Percentiles rank a stretch among this genome's conserved stretches.
phyloP scores from a whole-genome alignment of 2,329 filamentous ascomycete genomes.

The Fulvia fulva region DNA sequence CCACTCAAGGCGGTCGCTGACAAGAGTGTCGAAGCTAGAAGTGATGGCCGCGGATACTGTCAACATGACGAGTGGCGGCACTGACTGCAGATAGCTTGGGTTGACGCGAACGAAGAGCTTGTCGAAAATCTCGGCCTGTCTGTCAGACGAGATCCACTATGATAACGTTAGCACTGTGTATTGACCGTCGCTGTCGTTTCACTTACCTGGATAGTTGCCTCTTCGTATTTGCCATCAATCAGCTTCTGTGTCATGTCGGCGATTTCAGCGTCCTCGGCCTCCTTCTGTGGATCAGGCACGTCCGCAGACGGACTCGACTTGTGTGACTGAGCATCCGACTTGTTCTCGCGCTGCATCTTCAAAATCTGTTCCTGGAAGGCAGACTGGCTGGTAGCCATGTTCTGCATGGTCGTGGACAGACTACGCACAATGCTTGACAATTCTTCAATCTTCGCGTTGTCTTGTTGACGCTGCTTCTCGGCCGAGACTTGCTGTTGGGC shows the following conservation, averaged over 20 bases:
- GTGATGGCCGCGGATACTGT: slow-evolving; percentile 62
- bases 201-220: slow-evolving; percentile 43
- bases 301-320: slow-evolving; percentile 9
- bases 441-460: slow-evolving; percentile 66
- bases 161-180: slow-evolving; percentile 32
- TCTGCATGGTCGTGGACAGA: slow-evolving; percentile 64
- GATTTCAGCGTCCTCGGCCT: slow-evolving; percentile 54
- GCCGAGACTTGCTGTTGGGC: slow-evolving; percentile 49
- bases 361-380: slow-evolving; percentile 59
- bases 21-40: slow-evolving; percentile 51
- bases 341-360: slow-evolving; percentile 39
- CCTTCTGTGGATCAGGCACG: slow-evolving; percentile 36
- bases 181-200: background rate
- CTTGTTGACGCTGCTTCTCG: slow-evolving; percentile 50
- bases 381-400: slow-evolving; percentile 64
- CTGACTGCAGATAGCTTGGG: slow-evolving; percentile 52
- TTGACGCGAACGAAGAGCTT: slow-evolving; percentile 56
- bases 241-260: slow-evolving; percentile 61
- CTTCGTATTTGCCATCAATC: slow-evolving; percentile 49
- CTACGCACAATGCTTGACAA: slow-evolving; percentile 64
- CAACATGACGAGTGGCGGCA: slow-evolving; percentile 56
- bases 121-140: slow-evolving; percentile 59
- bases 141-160: slow-evolving; percentile 59
- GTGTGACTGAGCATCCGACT: slow-evolving; percentile 39
- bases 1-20: slow-evolving; percentile 56